A percentile compares a stretch with the other conserved stretches of the same genome.
Evolutionary conservation across 306 rosid genomes (phyloP).

Genomic region (Boehmeria nivea): DNA sequence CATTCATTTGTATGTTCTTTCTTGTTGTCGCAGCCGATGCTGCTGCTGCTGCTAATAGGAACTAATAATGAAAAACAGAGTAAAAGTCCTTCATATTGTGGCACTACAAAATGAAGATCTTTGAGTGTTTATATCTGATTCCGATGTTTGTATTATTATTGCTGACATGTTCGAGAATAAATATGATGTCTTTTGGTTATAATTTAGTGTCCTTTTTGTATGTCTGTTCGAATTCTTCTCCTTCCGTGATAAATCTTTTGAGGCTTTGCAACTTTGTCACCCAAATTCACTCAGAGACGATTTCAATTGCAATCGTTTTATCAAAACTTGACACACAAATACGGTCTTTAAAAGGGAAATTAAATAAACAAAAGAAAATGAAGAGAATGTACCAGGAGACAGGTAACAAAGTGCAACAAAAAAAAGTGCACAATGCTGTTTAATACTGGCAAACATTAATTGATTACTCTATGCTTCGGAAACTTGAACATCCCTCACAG

Average conservation of each 20-base stretch:
- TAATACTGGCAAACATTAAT: slow-evolving; percentile 41
- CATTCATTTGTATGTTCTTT: neutral
- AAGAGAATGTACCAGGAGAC: slow-evolving; percentile 66
- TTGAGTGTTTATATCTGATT: neutral
- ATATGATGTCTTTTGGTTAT: too few species aligned
- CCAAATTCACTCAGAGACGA: too few species aligned
- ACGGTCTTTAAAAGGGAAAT: too few species aligned
- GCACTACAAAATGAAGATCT: too few species aligned
- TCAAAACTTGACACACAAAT: too few species aligned
- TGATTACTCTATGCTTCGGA: slow-evolving; percentile 70
- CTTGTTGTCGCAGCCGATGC: neutral
- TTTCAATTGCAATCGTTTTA: too few species aligned
- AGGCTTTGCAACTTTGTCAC: too few species aligned
- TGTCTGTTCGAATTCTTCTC: neutral
- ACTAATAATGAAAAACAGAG: too few species aligned
- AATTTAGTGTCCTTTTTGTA: neutral
- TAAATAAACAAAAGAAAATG: too few species aligned
- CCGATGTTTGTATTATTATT: neutral
- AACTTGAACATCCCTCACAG: slow-evolving; percentile 67
- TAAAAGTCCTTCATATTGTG: too few species aligned
- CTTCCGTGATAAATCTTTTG: too few species aligned
- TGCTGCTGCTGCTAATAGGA: too few species aligned
- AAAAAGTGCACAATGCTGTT: slow-evolving; percentile 60
- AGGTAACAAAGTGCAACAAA: slow-evolving; percentile 63
- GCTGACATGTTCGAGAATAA: neutral